Conservation (phyloP, 345 rosid species). For the Rhizophora mangle region DNA sequence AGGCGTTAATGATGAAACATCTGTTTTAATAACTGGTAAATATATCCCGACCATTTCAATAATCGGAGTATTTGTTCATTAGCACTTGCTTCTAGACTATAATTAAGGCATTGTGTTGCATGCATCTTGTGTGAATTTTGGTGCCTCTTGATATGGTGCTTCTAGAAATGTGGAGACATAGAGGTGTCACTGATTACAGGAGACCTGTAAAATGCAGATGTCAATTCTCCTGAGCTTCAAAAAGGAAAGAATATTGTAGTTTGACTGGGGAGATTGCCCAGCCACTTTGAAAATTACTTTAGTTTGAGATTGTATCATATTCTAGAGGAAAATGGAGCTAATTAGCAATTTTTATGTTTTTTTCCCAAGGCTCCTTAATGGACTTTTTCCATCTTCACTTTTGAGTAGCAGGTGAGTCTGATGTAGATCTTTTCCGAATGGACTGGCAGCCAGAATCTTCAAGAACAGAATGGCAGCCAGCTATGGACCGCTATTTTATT, state of each 20-base stretch:
- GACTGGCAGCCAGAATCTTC: conserved; percentile 46
- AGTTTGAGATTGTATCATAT: background rate
- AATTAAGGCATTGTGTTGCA: background rate
- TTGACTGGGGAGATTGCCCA: background rate
- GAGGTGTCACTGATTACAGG: background rate
- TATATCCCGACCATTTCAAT: conserved; percentile 12
- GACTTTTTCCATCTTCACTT: background rate
- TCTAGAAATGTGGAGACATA: background rate
- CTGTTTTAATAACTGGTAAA: conserved; percentile 51
- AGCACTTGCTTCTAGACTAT: background rate
- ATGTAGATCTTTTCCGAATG: conserved; percentile 28
- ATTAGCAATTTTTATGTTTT: background rate
- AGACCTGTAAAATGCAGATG: background rate
- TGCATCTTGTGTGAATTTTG: background rate
- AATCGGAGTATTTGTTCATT: background rate
- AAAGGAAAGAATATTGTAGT: background rate
- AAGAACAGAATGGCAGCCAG: conserved; percentile 50
- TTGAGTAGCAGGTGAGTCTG: conserved; percentile 32
- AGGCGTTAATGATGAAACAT: conserved; percentile 33
- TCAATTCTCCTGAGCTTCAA: background rate
- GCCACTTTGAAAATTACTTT: background rate
- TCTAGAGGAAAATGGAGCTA: background rate
- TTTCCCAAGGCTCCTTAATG: background rate
- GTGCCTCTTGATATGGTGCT: background rate
- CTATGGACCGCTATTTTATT: conserved; percentile 52